phyloP scores from a whole-genome alignment of 2,329 filamentous ascomycete species.

The Ascochyta koolunga region DNA sequence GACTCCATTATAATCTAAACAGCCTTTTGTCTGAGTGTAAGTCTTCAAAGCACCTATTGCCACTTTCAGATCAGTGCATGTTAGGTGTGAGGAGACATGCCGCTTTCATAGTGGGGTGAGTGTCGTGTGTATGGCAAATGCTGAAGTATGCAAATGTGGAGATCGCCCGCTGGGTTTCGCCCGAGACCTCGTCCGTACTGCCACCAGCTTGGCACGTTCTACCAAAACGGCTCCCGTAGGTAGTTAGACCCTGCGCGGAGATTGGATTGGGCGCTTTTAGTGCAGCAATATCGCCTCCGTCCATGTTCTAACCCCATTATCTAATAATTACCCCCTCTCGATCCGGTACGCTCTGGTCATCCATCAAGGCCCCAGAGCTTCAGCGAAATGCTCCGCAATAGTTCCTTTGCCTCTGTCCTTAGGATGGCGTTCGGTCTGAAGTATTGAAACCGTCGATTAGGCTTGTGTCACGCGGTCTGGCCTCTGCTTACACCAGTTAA shows the following conservation, averaged over 20 bases:
- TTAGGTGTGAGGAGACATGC: conserved; percentile 27
- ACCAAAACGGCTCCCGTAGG: conserved; percentile 4
- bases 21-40: background rate
- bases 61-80: conserved; percentile 22
- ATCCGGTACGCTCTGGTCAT: background rate
- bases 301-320: background rate
- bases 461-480: conserved; percentile 5
- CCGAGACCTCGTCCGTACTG: conserved; percentile 38
- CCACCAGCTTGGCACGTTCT: conserved; percentile 1
- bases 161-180: conserved; percentile 28
- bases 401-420: background rate
- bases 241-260: conserved; percentile 2
- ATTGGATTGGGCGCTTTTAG: background rate
- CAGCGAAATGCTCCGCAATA: background rate
- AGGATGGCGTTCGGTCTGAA: conserved; percentile 5
- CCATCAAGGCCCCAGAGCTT: background rate
- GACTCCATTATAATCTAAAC: conserved; percentile 25
- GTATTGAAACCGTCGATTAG: conserved; percentile 4
- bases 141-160: conserved; percentile 23
- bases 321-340: background rate
- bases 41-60: background rate
- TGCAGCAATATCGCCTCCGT: conserved; percentile 1
- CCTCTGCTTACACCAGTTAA: conserved; percentile 22
- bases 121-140: conserved; percentile 34
- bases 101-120: conserved; percentile 44